phyloP scores from a whole-genome alignment of 73 alveolate species.

The Paramecium primaurelia region DNA sequence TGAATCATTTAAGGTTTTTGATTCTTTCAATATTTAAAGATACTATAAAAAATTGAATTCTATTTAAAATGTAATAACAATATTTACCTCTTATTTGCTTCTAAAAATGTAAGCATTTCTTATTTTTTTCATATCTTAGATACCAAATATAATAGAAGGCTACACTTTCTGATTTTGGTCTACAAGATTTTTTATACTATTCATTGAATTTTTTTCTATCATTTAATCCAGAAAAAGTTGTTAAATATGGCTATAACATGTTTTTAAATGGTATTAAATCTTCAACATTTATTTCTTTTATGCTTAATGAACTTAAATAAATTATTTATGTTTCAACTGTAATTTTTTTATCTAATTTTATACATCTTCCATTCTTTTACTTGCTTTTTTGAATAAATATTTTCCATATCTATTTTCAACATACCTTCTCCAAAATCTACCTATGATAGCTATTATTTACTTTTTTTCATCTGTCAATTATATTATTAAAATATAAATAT shows the following conservation, averaged over 20 bases:
- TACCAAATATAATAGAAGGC: neutral
- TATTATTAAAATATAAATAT: neutral
- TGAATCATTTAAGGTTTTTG: neutral
- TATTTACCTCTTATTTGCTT: neutral
- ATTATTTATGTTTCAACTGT: neutral
- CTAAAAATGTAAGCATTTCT: neutral
- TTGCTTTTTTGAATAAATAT: neutral
- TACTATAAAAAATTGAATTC: neutral
- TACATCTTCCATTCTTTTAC: neutral
- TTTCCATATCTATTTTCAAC: slow-evolving; percentile 12
- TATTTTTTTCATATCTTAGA: neutral
- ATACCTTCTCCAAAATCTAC: slow-evolving; percentile 57
- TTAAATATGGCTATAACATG: neutral
- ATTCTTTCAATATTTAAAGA: neutral
- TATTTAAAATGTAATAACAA: neutral
- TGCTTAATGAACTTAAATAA: neutral
- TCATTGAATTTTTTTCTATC: neutral
- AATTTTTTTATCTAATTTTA: neutral
- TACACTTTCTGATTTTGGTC: neutral
- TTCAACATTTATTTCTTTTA: neutral
- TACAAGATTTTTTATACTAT: neutral
- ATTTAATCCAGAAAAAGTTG: neutral
- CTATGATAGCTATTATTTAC: neutral
- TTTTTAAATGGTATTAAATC: neutral
- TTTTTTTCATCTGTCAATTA: neutral